These are phyloP conservation scores for Exophiala dermatitidis DNA, from an alignment of 2,329 filamentous ascomycete species.

Conservation along the genomic window DNA sequence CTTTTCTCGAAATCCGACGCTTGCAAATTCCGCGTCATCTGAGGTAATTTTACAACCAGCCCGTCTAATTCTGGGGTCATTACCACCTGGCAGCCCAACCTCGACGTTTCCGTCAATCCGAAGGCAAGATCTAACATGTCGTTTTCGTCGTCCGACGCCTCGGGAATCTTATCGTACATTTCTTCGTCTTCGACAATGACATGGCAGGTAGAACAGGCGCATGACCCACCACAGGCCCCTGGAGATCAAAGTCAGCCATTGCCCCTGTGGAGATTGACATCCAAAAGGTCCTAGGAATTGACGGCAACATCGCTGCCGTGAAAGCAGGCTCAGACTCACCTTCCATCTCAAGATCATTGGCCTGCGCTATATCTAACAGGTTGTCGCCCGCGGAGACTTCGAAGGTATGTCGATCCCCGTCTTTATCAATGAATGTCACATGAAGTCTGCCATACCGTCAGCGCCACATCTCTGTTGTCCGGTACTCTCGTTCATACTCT, in stretches of 20 bases:
- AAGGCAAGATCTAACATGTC: slow-evolving; percentile 90
- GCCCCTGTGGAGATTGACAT: background rate
- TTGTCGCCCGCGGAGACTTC: slow-evolving; percentile 83
- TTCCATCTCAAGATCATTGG: slow-evolving; percentile 95
- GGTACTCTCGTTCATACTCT: slow-evolving; percentile 57
- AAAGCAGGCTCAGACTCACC: slow-evolving; percentile 37
- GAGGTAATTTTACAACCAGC: slow-evolving; percentile 72
- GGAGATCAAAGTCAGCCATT: slow-evolving; percentile 2
- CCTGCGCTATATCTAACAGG: slow-evolving; percentile 88
- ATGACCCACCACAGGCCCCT: slow-evolving; percentile 88
- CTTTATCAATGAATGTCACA: slow-evolving; percentile 91
- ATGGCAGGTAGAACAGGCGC: slow-evolving; percentile 89
- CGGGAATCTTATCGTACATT: slow-evolving; percentile 69
- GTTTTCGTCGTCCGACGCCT: slow-evolving; percentile 74
- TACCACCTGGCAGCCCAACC: slow-evolving; percentile 80
- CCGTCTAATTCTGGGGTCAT: slow-evolving; percentile 91
- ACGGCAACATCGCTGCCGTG: background rate
- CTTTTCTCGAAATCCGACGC: slow-evolving; percentile 70
- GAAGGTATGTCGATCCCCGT: slow-evolving; percentile 66
- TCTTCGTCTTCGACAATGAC: slow-evolving; percentile 70
- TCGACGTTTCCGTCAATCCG: slow-evolving; percentile 75
- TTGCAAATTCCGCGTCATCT: slow-evolving; percentile 93
- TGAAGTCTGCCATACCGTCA: slow-evolving; percentile 54
- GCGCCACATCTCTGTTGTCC: background rate
- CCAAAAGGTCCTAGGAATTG: background rate